A percentile compares a stretch with the other conserved stretches of the same genome.
These are phyloP conservation scores for Chionographis japonica DNA, from an alignment of 106 monocot genomes.

Conservation along the genomic window DNA sequence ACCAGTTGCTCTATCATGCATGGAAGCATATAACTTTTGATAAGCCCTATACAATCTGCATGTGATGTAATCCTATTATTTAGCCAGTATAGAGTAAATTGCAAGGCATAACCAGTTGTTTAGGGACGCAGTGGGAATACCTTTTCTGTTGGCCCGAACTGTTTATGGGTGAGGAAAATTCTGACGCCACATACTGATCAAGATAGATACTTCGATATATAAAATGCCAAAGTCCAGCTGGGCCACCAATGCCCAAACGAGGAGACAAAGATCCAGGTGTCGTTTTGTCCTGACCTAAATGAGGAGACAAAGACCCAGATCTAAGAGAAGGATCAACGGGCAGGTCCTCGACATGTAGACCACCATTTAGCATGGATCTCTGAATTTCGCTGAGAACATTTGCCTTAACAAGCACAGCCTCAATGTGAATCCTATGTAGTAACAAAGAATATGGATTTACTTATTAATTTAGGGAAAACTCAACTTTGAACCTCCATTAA, in stretches of 20 bases:
- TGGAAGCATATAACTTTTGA: slow-evolving; percentile 79
- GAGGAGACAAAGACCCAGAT: slow-evolving; percentile 37
- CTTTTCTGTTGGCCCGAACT: slow-evolving; percentile 70
- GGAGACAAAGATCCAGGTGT: slow-evolving; percentile 16
- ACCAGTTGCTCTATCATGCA: slow-evolving; percentile 86
- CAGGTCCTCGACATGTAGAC: slow-evolving; percentile 77
- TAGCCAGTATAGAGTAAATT: neutral
- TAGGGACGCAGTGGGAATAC: slow-evolving; percentile 16
- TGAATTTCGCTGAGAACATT: slow-evolving; percentile 91
- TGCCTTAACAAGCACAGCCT: slow-evolving; percentile 71
- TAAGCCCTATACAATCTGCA: slow-evolving; percentile 88
- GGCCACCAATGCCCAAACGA: slow-evolving; percentile 51
- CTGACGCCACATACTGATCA: slow-evolving; percentile 92
- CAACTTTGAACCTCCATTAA: neutral
- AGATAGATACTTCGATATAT: slow-evolving; percentile 83
- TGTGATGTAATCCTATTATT: neutral
- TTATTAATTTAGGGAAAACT: neutral
- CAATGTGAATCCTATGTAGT: slow-evolving; percentile 56
- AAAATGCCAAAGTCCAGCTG: slow-evolving; percentile 94
- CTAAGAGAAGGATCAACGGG: slow-evolving; percentile 58
- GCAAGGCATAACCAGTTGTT: slow-evolving; percentile 1
- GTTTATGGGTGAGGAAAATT: slow-evolving; percentile 82
- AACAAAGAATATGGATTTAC: slow-evolving; percentile 9
- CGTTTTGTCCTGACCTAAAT: slow-evolving; percentile 19
- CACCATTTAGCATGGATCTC: slow-evolving; percentile 72